phyloP scores from a whole-genome alignment of 345 rosid genomes.

The Salix dunnii region DNA sequence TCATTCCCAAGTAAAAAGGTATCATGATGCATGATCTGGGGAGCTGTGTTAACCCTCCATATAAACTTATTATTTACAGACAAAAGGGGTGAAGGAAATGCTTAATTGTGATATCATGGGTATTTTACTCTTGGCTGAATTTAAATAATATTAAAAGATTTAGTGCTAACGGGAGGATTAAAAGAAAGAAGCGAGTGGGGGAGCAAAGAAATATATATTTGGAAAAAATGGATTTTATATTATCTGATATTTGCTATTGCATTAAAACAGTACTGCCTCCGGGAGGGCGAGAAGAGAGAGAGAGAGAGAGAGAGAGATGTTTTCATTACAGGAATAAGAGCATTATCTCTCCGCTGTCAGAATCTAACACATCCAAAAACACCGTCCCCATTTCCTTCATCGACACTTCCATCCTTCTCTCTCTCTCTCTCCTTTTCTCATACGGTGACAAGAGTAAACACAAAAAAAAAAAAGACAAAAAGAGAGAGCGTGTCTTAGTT shows the following conservation, averaged over 20 bases:
- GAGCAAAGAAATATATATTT: background rate
- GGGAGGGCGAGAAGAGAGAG: background rate
- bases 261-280: slow-evolving; percentile 10
- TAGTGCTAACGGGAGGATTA: too few relatives aligned
- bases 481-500: background rate
- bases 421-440: background rate
- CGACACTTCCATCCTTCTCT: background rate
- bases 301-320: background rate
- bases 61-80: too few relatives aligned
- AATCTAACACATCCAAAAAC: slow-evolving; percentile 10
- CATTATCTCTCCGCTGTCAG: slow-evolving; percentile 27
- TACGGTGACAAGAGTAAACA: background rate
- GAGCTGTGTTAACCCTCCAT: too few relatives aligned
- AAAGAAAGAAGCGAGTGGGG: too few relatives aligned
- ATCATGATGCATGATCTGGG: too few relatives aligned
- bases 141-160: too few relatives aligned
- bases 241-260: slow-evolving; percentile 1
- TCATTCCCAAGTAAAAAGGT: too few relatives aligned
- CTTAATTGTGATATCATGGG: too few relatives aligned
- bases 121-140: too few relatives aligned
- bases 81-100: too few relatives aligned
- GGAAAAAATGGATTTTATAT: background rate
- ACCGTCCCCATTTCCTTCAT: background rate
- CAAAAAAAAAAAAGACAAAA: background rate
- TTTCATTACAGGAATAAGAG: slow-evolving; percentile 9